Base-by-base conservation (phyloP, 805 yeast genomes). In the Priceomyces fermenticarens region DNA sequence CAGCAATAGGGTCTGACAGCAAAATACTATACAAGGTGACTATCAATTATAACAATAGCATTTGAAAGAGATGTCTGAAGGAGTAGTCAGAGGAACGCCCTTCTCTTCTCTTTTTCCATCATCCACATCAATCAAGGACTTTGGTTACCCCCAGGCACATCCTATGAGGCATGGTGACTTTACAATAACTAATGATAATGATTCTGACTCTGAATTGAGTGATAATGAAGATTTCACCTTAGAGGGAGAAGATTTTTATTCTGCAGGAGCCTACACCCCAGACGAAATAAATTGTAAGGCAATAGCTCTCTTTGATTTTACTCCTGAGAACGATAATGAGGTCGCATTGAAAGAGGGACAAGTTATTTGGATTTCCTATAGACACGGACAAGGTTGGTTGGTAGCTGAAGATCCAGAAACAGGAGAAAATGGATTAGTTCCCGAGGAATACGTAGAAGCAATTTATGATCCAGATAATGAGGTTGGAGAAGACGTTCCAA, bases 341-440 rank as follows among this genome's bases (percentile, higher is more conserved):
- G 78, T 90, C 34, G 78, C 75, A 9, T 66, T 93, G 26, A 63
- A 55, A 10, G 95, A 85, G 52, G 96, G 96, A 28, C 97, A 93
- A 62, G 61, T 79, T 10, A 79, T 93, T 2, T 83, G 89, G 78
- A 85, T 93, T 25, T 80, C 84, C 44, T 91, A 90, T 60, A 79
- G 95, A 42, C 96, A 91, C 60, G 98, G 98, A 17, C 97, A 91
- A 60, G 99, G 99, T 6, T 93, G 99, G 99, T 74, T 93, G 3
- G 97, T 93, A 38, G 98, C 97, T 0, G 81, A 79, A 51, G 89
- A 88, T 54, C 83, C 87, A 1, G 71, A 56, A 20, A 74, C 85
- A 2, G 88, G 88, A 1, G 85, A 82, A 47, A 86, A 95, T 10
- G 99, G 99, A 2, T 75, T 93, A 38, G 95, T 93, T 4, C 99